Base-by-base conservation (phyloP, 805 yeast species). In the Candida ortonii region DNA sequence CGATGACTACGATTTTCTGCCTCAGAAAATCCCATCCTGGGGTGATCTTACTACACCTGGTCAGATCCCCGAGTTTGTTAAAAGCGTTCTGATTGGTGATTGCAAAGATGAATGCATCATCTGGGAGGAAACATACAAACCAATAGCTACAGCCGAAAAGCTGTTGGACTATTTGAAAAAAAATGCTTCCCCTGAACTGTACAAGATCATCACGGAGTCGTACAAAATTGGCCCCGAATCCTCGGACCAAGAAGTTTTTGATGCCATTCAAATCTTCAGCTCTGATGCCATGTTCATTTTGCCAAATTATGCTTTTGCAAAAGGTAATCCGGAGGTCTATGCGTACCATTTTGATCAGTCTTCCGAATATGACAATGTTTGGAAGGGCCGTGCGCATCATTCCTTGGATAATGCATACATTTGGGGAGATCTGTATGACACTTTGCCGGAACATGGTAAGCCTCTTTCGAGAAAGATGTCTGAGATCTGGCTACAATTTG, bases 381-480 rank as follows among this genome's bases (percentile, higher is more conserved):
- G 36, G 23, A 25, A 35, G 7, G 38, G 38, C 5, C 34, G 33
- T 23, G 45, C 48, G 2, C 45, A 43, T 30, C 48, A 43, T 24
- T 41, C 48, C 18, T 28, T 43, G 17, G 48, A 43, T 26, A 38
- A 38, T 29, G 40, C 40, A 10, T 43, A 43, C 21, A 28, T 41
- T 7, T 43, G 47, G 45, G 40, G 43, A 11, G 27, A 30, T 8
- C 25, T 39, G 16, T 34, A 25, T 12, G 24, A 36, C 18, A 22
- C 38, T 16, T 25, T 42, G 16, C 34, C 32, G 7, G 37, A 39
- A 16, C 28, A 24, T 10, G 34, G 29, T 25, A 3, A 32, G 28
- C 16, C 39, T 25, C 13, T 28, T 25, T 15, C 40, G 18, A 34
- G 22, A 22, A 23, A 34, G 25, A 34, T 31, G 38, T 26, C 30